Percentiles rank a stretch among this genome's conserved stretches.
Evolutionary conservation across 441 rosid species (phyloP).

Genomic region (Biscutella laevigata): DNA sequence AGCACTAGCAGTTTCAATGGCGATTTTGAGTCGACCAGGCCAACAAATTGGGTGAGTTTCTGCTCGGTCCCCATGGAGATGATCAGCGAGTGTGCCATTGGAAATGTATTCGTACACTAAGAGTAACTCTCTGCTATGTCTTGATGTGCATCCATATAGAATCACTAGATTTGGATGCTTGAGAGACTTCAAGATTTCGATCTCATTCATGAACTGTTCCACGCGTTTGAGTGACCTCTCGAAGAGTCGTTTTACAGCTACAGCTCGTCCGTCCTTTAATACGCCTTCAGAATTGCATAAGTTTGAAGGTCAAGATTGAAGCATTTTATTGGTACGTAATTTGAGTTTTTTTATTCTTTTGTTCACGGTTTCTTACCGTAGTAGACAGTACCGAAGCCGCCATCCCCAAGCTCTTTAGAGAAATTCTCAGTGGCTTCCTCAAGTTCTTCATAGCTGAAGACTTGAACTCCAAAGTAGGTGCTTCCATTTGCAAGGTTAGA

Average conservation of each 20-base stretch:
- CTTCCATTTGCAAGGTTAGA: conserved; percentile 44
- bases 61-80: conserved; percentile 42
- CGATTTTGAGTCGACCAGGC: conserved; percentile 47
- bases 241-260: conserved; percentile 59
- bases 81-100: conserved; percentile 66
- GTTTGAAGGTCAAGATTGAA: background rate
- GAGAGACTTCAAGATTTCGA: conserved; percentile 42
- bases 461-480: conserved; percentile 60
- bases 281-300: conserved; percentile 28
- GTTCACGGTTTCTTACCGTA: conserved; percentile 34
- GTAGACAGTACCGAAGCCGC: conserved; percentile 83
- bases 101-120: conserved; percentile 62
- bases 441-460: conserved; percentile 63
- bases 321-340: background rate
- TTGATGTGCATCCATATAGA: conserved; percentile 57
- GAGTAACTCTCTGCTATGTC: conserved; percentile 47
- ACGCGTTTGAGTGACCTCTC: conserved; percentile 48
- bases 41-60: conserved; percentile 32
- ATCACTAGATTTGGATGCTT: conserved; percentile 52
- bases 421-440: conserved; percentile 74
- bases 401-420: conserved; percentile 75
- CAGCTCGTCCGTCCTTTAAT: conserved; percentile 49
- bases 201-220: conserved; percentile 62
- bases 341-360: too few species aligned
- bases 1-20: conserved; percentile 57